These are phyloP conservation scores for Penicillium sp. DNA, from an alignment of 2,329 filamentous ascomycete genomes.

Conservation along the genomic window DNA sequence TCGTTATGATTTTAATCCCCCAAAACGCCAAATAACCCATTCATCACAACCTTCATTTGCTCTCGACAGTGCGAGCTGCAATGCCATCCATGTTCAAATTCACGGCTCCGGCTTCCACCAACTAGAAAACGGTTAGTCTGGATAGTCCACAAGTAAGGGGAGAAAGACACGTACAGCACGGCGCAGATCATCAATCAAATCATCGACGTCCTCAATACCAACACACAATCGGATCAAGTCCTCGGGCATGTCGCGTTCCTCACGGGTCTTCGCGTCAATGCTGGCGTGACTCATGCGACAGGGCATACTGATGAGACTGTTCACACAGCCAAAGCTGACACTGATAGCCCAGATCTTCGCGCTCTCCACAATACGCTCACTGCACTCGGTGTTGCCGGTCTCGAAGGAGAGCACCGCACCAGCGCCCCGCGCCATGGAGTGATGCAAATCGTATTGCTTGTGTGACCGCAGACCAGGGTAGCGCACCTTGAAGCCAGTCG, in stretches of 20 bases:
- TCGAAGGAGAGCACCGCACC: constrained; percentile 96
- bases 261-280: constrained; percentile 91
- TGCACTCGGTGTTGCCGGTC: constrained; percentile 80
- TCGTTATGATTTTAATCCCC: constrained; percentile 9
- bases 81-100: constrained; percentile 83
- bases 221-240: constrained; percentile 95
- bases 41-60: not conserved
- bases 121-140: constrained; percentile 47
- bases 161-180: constrained; percentile 70
- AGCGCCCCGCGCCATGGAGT: constrained; percentile 90
- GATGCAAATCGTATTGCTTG: constrained; percentile 94
- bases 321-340: constrained; percentile 97
- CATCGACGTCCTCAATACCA: constrained; percentile 89
- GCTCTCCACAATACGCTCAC: constrained; percentile 91
- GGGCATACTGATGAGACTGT: constrained; percentile 98
- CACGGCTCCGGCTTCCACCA: constrained; percentile 93
- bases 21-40: constrained; percentile 14
- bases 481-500: constrained; percentile 87
- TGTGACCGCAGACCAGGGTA: constrained; percentile 94
- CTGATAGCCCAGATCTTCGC: constrained; percentile 91
- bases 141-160: not conserved
- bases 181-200: constrained; percentile 89
- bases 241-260: constrained; percentile 89
- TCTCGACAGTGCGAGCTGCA: constrained; percentile 54
- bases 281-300: constrained; percentile 99